Conservation (phyloP, 768 basidiomycete species). For the Lentinula sp. region DNA sequence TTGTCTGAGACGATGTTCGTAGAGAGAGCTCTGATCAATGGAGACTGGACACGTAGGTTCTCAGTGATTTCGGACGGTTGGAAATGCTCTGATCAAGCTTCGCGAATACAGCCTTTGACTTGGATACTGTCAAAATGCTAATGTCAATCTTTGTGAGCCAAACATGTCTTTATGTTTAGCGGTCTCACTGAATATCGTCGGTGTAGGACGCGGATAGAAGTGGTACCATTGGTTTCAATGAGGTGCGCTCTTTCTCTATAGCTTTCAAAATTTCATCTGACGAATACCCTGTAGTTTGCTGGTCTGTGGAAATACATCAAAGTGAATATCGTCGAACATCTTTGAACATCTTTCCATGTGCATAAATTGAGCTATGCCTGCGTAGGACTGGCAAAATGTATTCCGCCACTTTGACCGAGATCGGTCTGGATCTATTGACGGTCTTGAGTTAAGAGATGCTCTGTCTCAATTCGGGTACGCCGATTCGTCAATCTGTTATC, state of each 20-base stretch:
- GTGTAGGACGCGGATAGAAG: slow-evolving; percentile 60
- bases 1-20: neutral
- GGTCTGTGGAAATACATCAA: slow-evolving; percentile 84
- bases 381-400: slow-evolving; percentile 76
- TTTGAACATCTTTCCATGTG: neutral
- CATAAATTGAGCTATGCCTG: neutral
- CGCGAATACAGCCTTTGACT: slow-evolving; percentile 57
- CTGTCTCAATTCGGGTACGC: slow-evolving; percentile 66
- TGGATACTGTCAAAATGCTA: slow-evolving; percentile 81
- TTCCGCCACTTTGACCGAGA: slow-evolving; percentile 85
- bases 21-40: slow-evolving; percentile 46
- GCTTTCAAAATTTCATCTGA: slow-evolving; percentile 5
- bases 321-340: slow-evolving; percentile 18
- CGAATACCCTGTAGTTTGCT: slow-evolving; percentile 41
- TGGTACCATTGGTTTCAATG: slow-evolving; percentile 76
- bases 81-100: neutral
- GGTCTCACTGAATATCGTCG: neutral
- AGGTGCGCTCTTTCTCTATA: slow-evolving; percentile 34
- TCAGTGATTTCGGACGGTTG: neutral
- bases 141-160: slow-evolving; percentile 72
- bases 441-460: slow-evolving; percentile 58
- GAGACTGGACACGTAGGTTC: slow-evolving; percentile 73
- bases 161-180: neutral
- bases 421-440: slow-evolving; percentile 74
- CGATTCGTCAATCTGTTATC: neutral